phyloP scores from a whole-genome alignment of 192 early-diverging fungal genomes.

The Linnemannia zychae region DNA sequence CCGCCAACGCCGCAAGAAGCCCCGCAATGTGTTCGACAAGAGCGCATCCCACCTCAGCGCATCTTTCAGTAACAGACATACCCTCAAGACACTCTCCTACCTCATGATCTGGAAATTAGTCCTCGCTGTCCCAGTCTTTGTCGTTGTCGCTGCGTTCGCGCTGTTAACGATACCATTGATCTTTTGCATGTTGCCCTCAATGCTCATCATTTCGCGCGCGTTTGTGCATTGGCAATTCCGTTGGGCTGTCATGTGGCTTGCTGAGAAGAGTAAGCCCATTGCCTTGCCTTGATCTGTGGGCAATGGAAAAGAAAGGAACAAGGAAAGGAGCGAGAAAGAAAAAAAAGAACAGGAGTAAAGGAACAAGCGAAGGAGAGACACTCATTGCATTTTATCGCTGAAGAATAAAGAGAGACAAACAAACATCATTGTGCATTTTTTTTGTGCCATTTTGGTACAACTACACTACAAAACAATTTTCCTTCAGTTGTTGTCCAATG shows the following conservation, averaged over 20 bases:
- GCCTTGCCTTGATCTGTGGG: slow-evolving; percentile 15
- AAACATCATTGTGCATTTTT: slow-evolving; percentile 3
- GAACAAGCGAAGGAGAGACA: not conserved
- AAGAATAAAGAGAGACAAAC: slow-evolving; percentile 7
- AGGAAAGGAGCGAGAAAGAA: not conserved
- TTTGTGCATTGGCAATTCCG: slow-evolving; percentile 42
- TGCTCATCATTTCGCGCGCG: slow-evolving; percentile 22
- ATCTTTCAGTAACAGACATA: slow-evolving; percentile 16
- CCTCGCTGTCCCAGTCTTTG: slow-evolving; percentile 35
- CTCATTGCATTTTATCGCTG: not conserved
- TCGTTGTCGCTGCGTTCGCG: slow-evolving; percentile 11
- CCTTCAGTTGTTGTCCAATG: not conserved
- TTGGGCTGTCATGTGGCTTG: slow-evolving; percentile 43
- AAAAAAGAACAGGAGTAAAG: not conserved
- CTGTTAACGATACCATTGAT: slow-evolving; percentile 35
- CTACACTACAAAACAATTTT: too few relatives aligned
- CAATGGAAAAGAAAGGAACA: not conserved
- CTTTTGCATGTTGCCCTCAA: slow-evolving; percentile 34
- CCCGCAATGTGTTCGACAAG: not conserved
- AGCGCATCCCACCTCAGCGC: slow-evolving; percentile 13
- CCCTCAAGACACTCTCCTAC: slow-evolving; percentile 29
- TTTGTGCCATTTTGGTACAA: too few relatives aligned
- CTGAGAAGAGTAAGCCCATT: slow-evolving; percentile 34
- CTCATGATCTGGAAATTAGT: slow-evolving; percentile 41
- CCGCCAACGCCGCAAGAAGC: not conserved